These are phyloP conservation scores for Byssothecium circinans DNA, from an alignment of 2,329 filamentous ascomycete species.

Conservation along the genomic window DNA sequence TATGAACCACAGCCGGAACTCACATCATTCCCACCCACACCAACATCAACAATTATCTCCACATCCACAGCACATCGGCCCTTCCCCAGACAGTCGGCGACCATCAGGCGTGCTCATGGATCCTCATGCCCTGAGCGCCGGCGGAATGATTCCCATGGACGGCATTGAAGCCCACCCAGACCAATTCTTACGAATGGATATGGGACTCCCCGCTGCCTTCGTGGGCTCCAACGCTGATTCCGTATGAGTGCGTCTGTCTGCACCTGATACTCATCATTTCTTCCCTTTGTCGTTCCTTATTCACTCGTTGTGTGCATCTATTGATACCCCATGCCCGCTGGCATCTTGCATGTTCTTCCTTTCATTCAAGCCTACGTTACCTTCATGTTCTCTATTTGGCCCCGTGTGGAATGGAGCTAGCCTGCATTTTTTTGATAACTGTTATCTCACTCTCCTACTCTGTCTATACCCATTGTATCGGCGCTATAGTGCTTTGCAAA, in stretches of 20 bases:
- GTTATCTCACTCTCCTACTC: not conserved
- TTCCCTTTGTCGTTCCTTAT: constrained; percentile 2
- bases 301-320: not conserved
- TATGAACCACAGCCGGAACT: constrained; percentile 41
- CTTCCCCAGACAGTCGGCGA: constrained; percentile 34
- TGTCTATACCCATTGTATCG: not conserved
- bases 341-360: constrained; percentile 1
- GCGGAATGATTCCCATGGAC: constrained; percentile 35
- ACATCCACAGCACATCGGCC: constrained; percentile 32
- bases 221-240: constrained; percentile 29
- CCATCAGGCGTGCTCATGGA: constrained; percentile 36
- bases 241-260: constrained; percentile 7
- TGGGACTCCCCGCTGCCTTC: constrained; percentile 32
- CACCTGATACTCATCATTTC: not conserved
- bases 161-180: constrained; percentile 37
- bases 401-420: constrained; percentile 14
- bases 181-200: constrained; percentile 37
- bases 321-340: constrained; percentile 7
- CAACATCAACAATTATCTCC: constrained; percentile 26
- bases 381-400: constrained; percentile 14
- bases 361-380: not conserved
- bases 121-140: constrained; percentile 22
- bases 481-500: not conserved
- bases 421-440: not conserved
- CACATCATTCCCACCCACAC: constrained; percentile 33